Evolutionary conservation across 768 basidiomycete genomes (phyloP).

Genomic region (Amanita rubescens): DNA sequence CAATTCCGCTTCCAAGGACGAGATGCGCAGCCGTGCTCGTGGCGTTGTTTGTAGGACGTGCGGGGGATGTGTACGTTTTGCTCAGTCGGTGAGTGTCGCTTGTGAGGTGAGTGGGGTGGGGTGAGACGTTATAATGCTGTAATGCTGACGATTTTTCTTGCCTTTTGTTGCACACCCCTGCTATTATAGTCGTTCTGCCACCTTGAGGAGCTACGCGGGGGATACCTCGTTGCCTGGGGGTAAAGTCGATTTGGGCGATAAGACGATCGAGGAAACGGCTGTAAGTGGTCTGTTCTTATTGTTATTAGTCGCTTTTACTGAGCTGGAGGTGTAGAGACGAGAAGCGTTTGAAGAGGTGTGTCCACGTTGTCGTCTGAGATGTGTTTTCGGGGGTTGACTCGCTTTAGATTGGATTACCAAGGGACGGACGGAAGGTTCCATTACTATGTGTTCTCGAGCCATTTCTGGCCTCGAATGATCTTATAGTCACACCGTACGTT

Average conservation of each 20-base stretch:
- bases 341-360: slow-evolving; percentile 88
- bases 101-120: not conserved
- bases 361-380: no score
- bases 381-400: no score
- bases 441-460: slow-evolving; percentile 75
- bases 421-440: slow-evolving; percentile 61
- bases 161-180: no score
- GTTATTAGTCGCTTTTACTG: not conserved
- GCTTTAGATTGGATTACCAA: slow-evolving; percentile 79
- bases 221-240: slow-evolving; percentile 89
- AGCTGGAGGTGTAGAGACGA: slow-evolving; percentile 44
- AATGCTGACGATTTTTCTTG: no score
- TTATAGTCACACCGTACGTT: slow-evolving; percentile 81
- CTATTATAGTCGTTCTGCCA: slow-evolving; percentile 60
- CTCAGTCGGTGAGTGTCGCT: slow-evolving; percentile 57
- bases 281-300: slow-evolving; percentile 32
- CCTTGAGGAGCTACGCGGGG: slow-evolving; percentile 70
- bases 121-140: not conserved
- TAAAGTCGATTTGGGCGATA: slow-evolving; percentile 64
- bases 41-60: slow-evolving; percentile 76
- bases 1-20: slow-evolving; percentile 39
- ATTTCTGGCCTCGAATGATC: slow-evolving; percentile 61
- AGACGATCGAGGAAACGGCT: slow-evolving; percentile 70
- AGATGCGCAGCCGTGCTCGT: slow-evolving; percentile 73
- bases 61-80: slow-evolving; percentile 79